These are phyloP conservation scores for Calonectria leucothoes DNA, from an alignment of 2,329 filamentous ascomycete species.

Conservation along the genomic window DNA sequence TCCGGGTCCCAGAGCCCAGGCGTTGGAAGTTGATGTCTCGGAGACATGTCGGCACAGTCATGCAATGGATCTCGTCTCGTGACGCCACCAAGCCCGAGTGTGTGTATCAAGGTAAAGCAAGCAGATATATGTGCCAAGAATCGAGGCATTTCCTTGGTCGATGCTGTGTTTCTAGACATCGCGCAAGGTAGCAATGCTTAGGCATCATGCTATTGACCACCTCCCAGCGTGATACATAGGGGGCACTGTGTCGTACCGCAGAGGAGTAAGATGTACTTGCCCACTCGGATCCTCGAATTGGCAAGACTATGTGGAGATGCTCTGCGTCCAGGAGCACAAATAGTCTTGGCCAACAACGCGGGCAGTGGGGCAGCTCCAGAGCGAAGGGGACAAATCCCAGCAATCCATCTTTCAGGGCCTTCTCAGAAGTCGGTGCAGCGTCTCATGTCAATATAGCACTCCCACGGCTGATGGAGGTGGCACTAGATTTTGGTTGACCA, in stretches of 20 bases:
- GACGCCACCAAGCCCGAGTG: background rate
- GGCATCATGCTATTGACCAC: background rate
- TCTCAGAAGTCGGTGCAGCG: background rate
- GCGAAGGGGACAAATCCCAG: background rate
- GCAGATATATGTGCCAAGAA: background rate
- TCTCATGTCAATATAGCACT: background rate
- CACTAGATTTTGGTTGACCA: background rate
- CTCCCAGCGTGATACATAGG: background rate
- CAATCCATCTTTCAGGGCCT: background rate
- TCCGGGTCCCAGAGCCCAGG: background rate
- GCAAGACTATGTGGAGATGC: background rate
- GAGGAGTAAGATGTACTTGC: background rate
- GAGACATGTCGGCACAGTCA: background rate
- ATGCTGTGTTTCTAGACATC: background rate
- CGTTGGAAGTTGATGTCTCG: background rate
- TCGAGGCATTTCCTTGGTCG: background rate
- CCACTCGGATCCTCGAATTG: background rate
- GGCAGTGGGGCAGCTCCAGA: background rate
- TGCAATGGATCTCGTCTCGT: background rate
- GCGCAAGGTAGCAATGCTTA: background rate
- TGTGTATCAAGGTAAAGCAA: background rate
- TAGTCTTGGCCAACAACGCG: background rate
- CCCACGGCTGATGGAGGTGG: background rate
- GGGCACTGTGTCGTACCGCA: background rate
- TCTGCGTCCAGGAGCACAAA: background rate